These are phyloP conservation scores for Zelopaecilomyces penicillatus DNA, from an alignment of 2,329 filamentous ascomycete species.

Conservation along the genomic window DNA sequence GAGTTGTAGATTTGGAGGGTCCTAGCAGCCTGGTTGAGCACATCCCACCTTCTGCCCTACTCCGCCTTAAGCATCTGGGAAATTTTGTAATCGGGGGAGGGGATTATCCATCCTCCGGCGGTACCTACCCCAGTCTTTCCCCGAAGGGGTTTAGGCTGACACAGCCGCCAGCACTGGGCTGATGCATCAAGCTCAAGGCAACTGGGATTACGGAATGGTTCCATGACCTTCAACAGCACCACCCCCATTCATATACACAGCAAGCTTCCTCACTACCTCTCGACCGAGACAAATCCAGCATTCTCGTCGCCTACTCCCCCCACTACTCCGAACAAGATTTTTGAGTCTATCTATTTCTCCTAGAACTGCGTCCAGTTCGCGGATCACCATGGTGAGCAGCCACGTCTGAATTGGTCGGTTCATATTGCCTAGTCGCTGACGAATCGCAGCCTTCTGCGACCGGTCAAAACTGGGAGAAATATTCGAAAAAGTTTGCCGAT, in stretches of 20 bases:
- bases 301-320: neutral
- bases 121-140: constrained; percentile 14
- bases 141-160: constrained; percentile 16
- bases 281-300: neutral
- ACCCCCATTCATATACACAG: neutral
- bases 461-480: constrained; percentile 96
- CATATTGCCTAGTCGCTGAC: constrained; percentile 16
- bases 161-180: constrained; percentile 15
- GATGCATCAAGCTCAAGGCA: constrained; percentile 32
- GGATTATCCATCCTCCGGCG: constrained; percentile 32
- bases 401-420: neutral
- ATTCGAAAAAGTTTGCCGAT: constrained; percentile 92
- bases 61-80: constrained; percentile 25
- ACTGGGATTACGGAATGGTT: constrained; percentile 33
- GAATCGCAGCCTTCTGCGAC: constrained; percentile 77
- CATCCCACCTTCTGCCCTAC: constrained; percentile 35
- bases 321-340: neutral
- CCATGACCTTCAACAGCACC: constrained; percentile 21
- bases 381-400: constrained; percentile 34
- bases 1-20: constrained; percentile 20
- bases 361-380: constrained; percentile 17
- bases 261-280: neutral
- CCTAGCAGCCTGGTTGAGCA: constrained; percentile 19
- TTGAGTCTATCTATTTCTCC: neutral
- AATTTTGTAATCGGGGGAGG: constrained; percentile 32